Evolutionary conservation across 2,329 filamentous ascomycete genomes (phyloP).

Genomic region (Cyphellophora attinorum): DNA sequence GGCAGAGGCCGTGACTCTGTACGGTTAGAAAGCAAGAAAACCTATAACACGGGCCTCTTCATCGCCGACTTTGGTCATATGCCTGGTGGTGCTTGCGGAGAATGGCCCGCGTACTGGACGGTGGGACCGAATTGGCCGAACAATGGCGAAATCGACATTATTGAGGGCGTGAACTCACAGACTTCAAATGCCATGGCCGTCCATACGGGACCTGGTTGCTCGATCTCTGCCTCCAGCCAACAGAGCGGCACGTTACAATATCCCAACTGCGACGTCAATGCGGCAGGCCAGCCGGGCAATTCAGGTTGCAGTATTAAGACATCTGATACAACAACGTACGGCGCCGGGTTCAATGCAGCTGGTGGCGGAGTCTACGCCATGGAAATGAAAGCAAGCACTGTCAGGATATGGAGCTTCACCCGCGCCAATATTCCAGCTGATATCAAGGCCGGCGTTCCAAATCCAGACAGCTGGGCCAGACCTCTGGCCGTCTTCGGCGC

Average conservation of each 20-base stretch:
- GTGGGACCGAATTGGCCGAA: slow-evolving; percentile 13
- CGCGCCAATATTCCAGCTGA: slow-evolving; percentile 55
- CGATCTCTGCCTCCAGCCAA: slow-evolving; percentile 38
- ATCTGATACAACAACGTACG: slow-evolving; percentile 47
- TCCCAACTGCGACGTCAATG: slow-evolving; percentile 48
- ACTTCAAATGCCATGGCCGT: slow-evolving; percentile 54
- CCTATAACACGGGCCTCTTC: slow-evolving; percentile 58
- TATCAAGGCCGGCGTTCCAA: slow-evolving; percentile 48
- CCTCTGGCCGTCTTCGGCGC: slow-evolving; percentile 62
- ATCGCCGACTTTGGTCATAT: slow-evolving; percentile 66
- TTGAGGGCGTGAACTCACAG: slow-evolving; percentile 47
- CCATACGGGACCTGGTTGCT: slow-evolving; percentile 55
- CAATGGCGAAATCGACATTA: slow-evolving; percentile 6
- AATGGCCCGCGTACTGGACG: slow-evolving; percentile 58
- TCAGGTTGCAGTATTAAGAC: slow-evolving; percentile 53
- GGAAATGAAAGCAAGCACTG: slow-evolving; percentile 64
- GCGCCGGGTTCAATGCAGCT: slow-evolving; percentile 59
- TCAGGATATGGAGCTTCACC: slow-evolving; percentile 76
- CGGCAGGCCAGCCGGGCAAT: slow-evolving; percentile 32
- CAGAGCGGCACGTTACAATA: slow-evolving; percentile 35
- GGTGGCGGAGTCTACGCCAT: slow-evolving; percentile 64
- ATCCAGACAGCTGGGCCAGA: slow-evolving; percentile 57
- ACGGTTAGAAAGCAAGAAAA: slow-evolving; percentile 56
- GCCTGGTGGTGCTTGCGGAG: slow-evolving; percentile 63
- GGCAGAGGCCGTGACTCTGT: slow-evolving; percentile 58